These are phyloP conservation scores for Mallotus japonicus DNA, from an alignment of 441 rosid genomes.

Conservation along the genomic window DNA sequence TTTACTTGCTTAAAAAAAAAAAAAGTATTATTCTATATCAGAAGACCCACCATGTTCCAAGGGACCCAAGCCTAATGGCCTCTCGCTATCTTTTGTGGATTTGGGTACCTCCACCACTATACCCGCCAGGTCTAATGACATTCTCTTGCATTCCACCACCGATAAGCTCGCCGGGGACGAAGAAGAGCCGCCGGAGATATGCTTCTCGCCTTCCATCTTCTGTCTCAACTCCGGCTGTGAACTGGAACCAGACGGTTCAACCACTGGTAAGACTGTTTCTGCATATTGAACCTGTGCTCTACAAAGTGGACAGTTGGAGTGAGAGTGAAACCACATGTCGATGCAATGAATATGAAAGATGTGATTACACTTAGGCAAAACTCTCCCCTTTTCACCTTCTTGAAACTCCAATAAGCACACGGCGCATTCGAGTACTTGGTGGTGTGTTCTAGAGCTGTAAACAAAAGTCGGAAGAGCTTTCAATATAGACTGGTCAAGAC, in stretches of 20 bases:
- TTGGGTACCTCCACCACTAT: conserved; percentile 38
- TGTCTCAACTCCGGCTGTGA: neutral
- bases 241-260: conserved; percentile 3
- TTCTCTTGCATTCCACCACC: conserved; percentile 30
- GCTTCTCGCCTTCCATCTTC: conserved; percentile 24
- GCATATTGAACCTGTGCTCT: conserved; percentile 49
- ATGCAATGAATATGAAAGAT: conserved; percentile 67
- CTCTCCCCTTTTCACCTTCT: conserved; percentile 61
- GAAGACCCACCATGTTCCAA: conserved; percentile 12
- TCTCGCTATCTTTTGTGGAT: conserved; percentile 2
- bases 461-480: conserved; percentile 54
- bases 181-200: conserved; percentile 25
- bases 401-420: conserved; percentile 76
- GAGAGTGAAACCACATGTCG: conserved; percentile 86
- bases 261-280: neutral
- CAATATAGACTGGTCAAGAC: conserved; percentile 51
- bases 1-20: neutral
- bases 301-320: conserved; percentile 79
- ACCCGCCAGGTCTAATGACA: conserved; percentile 30
- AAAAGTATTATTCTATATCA: neutral
- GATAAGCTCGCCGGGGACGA: conserved; percentile 24
- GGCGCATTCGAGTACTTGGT: conserved; percentile 57
- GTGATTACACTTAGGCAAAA: conserved; percentile 68
- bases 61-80: conserved; percentile 19
- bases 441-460: conserved; percentile 36